phyloP scores from a whole-genome alignment of 2,329 filamentous ascomycete genomes.

The Teratosphaeria pseudoeucalypti region DNA sequence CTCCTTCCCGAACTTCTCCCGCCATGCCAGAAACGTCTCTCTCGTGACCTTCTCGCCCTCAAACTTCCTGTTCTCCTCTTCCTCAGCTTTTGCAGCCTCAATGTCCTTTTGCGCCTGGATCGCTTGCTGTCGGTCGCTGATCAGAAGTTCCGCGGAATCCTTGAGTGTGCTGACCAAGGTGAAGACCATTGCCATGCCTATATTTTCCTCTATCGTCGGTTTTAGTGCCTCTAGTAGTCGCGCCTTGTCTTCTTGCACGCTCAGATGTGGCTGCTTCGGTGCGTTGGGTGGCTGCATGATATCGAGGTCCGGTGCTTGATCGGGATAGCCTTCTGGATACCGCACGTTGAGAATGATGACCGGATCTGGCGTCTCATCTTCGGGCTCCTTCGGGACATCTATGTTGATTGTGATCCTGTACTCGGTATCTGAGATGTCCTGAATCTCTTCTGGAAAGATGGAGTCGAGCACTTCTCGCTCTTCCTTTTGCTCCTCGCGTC shows the following conservation, averaged over 20 bases:
- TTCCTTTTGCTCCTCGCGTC: conserved; percentile 76
- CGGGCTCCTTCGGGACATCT: conserved; percentile 53
- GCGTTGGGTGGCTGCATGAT: conserved; percentile 63
- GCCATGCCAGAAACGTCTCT: conserved; percentile 77
- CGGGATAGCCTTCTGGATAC: conserved; percentile 85
- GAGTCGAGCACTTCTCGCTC: conserved; percentile 96
- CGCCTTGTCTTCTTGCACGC: conserved; percentile 68
- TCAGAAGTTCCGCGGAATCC: conserved; percentile 78
- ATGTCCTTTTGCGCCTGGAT: conserved; percentile 44
- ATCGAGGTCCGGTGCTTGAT: conserved; percentile 74
- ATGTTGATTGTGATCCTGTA: conserved; percentile 80
- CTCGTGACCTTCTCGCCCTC: conserved; percentile 81
- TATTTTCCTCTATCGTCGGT: conserved; percentile 75
- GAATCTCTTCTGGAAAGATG: conserved; percentile 96
- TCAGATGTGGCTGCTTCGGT: conserved; percentile 61
- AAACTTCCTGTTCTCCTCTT: conserved; percentile 94
- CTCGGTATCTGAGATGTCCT: conserved; percentile 82
- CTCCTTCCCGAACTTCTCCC: conserved; percentile 65
- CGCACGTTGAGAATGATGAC: conserved; percentile 72
- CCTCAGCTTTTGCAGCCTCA: conserved; percentile 56
- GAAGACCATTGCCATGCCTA: conserved; percentile 98
- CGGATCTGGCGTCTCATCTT: conserved; percentile 49
- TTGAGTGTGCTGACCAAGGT: conserved; percentile 79
- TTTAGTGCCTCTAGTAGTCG: conserved; percentile 59
- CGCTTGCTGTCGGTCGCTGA: conserved; percentile 60